These are phyloP conservation scores for Cytospora schulzeri DNA, from an alignment of 2,329 filamentous ascomycete species.

Conservation along the genomic window DNA sequence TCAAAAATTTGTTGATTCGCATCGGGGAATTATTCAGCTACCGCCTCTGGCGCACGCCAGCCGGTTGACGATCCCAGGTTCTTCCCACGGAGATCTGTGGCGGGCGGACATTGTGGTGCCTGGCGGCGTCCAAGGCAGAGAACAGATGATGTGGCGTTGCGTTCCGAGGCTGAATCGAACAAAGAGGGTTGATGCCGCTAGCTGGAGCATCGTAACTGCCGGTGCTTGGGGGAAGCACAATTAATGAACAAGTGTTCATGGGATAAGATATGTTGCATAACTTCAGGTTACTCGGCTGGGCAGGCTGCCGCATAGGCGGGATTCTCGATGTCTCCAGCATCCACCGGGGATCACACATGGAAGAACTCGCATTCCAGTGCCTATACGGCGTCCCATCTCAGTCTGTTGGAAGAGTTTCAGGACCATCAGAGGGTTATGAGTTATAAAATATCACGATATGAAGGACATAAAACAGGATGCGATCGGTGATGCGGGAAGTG, in stretches of 20 bases:
- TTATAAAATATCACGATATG: no score
- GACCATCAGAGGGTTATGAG: no score
- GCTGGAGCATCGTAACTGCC: neutral
- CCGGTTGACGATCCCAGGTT: neutral
- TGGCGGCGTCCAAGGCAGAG: neutral
- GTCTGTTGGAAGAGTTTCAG: no score
- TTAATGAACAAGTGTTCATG: neutral
- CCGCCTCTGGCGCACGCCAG: neutral
- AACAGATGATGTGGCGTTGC: neutral
- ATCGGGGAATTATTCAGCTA: neutral
- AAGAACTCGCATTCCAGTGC: neutral
- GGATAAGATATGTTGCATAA: neutral
- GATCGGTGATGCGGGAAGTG: no score
- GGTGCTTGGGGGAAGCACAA: no score
- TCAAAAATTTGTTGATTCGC: neutral
- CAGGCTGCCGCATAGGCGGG: neutral
- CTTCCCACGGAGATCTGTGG: neutral
- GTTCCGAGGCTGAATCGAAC: no score
- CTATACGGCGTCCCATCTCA: neutral
- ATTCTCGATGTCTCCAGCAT: neutral
- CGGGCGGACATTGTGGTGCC: neutral
- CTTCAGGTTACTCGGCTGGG: neutral
- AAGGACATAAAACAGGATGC: no score
- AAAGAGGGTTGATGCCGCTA: no score
- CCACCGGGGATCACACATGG: neutral